Base-by-base conservation (phyloP, 2,329 filamentous ascomycete species). In the Chaetomium strumarium region DNA sequence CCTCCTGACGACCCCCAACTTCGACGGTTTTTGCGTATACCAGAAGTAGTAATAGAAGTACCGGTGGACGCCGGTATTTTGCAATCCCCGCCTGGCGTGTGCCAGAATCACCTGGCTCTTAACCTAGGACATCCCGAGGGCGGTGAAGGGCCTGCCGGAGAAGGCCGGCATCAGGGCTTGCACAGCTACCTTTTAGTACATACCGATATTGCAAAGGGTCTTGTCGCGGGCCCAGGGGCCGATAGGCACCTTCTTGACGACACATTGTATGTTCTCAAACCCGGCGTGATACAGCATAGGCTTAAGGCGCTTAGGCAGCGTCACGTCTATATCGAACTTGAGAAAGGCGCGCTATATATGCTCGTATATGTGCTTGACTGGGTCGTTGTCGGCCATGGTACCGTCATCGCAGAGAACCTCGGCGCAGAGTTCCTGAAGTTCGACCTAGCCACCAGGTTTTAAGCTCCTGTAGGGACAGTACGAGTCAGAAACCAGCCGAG, bases 71-170 rank as follows among this genome's bases (percentile, higher is more conserved):
- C 31, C 50, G 2, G 17, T 44, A 30, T 59, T 44, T 4, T 40
- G 39, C 13, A 60, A 11, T 2, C 36, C 48, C 29, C 45, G 17
- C 73, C 57, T 55, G 0, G 57, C 55, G 13, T 55, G 31, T 3
- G 51, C 53, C 14, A 57, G 13, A 3, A 74, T 75, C 0, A 81
- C 78, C 29, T 84, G 78, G 77, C 70, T 80, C 1, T 81, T 77
- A 0, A 83, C 83, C 54, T 80, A 80, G 0, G 83, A 81, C 66
- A 82, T 79, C 67, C 73, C 58, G 10, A 60, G 19, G 2, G 52
- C 57, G 5, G 38, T 44, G 39, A 60, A 56, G 3, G 56, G 56
- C 2, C 57, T 31, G 3, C 52, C 55, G 8, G 49, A 37, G 1
- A 60, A 13, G 2, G 45, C 46, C n/a, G 55, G 51, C 55, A 60